Evolutionary conservation across 2,329 filamentous ascomycete species (phyloP).

Genomic region (Cryphonectria carpinicola): DNA sequence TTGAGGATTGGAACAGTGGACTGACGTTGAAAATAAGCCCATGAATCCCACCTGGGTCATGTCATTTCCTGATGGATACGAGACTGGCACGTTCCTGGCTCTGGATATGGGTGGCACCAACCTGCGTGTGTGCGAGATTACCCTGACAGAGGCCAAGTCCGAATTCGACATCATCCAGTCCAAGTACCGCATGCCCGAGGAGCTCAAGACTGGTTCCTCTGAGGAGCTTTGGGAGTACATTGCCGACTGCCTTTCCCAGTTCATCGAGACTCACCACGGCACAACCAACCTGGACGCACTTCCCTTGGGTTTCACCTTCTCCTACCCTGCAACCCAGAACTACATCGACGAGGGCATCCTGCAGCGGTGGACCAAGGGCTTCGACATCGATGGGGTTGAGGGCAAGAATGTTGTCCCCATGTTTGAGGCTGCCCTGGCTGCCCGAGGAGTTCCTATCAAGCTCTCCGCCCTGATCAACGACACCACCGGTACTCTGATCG

Average conservation of each 20-base stretch:
- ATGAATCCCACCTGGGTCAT: constrained; percentile 99
- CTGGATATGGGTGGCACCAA: constrained; percentile 98
- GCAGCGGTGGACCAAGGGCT: constrained; percentile 97
- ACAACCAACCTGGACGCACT: constrained; percentile 65
- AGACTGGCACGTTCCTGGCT: constrained; percentile 85
- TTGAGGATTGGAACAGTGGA: neutral
- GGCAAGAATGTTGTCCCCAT: constrained; percentile 88
- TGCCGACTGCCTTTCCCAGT: constrained; percentile 88
- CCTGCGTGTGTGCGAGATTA: constrained; percentile 91
- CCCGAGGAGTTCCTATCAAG: constrained; percentile 84
- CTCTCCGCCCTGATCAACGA: constrained; percentile 95
- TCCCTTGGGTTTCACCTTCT: constrained; percentile 93
- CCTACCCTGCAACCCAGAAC: constrained; percentile 89
- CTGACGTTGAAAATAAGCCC: constrained; percentile 59
- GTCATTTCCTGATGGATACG: constrained; percentile 82
- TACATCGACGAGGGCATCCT: constrained; percentile 92
- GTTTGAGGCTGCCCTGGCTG: constrained; percentile 77
- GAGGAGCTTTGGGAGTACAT: constrained; percentile 96
- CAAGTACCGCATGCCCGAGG: constrained; percentile 93
- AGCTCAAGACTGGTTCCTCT: constrained; percentile 81
- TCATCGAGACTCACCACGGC: constrained; percentile 83
- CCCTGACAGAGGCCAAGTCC: constrained; percentile 81
- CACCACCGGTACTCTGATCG: constrained; percentile 94
- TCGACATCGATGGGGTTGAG: constrained; percentile 91
- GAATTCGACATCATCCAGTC: constrained; percentile 95